Evolutionary conservation across 352 stramenopile genomes (phyloP), one percentile per base, ranked within the genome.

Genomic region (Lagenidium sp.): DNA sequence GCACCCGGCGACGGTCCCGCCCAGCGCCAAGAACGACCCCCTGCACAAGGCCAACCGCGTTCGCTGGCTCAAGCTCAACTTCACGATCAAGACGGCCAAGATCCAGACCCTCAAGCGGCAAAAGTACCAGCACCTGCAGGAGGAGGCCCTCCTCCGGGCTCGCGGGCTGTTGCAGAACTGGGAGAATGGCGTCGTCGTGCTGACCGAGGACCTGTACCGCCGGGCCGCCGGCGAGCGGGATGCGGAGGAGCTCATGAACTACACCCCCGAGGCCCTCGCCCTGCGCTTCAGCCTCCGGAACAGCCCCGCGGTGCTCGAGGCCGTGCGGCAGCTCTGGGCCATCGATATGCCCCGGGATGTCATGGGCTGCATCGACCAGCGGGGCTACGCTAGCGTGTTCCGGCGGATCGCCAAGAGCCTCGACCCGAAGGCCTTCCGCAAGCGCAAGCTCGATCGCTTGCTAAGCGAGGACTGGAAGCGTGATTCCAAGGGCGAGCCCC

Each of bases 61-160:
- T 13, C 56, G 77, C 6, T 84, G 75, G 75, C 59, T 87, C 37
- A 81, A 85, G 36, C 72, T 85, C 55, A 85, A 85, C 41, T 81
- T 85, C 43, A 81, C 69, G 8, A 68, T 84, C 54, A 79, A 87
- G 53, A 40, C 72, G 1, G 72, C 72, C 40, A 62, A 65, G 0
- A 40, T 87, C 19, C 75, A 82, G 48, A 54, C 65, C 2, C 58
- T 80, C 41, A 85, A 87, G 60, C 40, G 63, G 15, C 65, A 84
- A 26, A 85, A 87, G 58, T 85, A 84, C 42, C 72, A 85, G 35
- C 67, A 87, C 44, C 8, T 85, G 16, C 75, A 87, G 44, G 75
- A 85, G 23, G 67, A 87, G 31, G 67, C 71, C 6, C 29, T 87
- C 32, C 57, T 85, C 2, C 68, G 69, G 6, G 75, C 68, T 19